A percentile compares a stretch with the other conserved stretches of the same genome.
Conservation (phyloP, 1,139 yeast genomes). For the Nakaseomyces glabratus region DNA sequence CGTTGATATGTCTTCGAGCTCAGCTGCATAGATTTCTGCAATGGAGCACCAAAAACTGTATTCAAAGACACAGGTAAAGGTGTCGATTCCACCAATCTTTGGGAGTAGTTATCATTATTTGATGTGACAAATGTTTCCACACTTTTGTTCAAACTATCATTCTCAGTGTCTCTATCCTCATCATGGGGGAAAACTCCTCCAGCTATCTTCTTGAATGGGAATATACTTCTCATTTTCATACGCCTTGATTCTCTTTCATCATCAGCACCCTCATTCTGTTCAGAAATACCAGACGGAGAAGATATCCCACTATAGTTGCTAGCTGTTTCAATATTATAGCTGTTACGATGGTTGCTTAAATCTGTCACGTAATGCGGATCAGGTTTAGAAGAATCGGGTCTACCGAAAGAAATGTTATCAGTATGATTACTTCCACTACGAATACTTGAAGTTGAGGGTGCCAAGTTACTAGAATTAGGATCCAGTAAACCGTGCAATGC, state of each 20-base stretch:
- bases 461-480: conserved; percentile 5
- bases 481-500: conserved; percentile 43
- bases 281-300: conserved; percentile 16
- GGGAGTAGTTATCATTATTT: conserved; percentile 15
- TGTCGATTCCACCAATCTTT: conserved; percentile 13
- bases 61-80: not conserved
- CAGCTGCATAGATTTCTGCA: conserved; percentile 43
- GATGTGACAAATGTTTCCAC: conserved; percentile 10
- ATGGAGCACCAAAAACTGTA: conserved; percentile 57
- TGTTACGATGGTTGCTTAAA: conserved; percentile 10
- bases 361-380: conserved; percentile 19
- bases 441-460: conserved; percentile 3
- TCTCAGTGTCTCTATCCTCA: not conserved
- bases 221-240: conserved; percentile 47
- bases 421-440: conserved; percentile 1
- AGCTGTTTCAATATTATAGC: conserved; percentile 7
- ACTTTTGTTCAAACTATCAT: conserved; percentile 2
- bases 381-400: conserved; percentile 9
- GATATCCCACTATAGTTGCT: conserved; percentile 12
- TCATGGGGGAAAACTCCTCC: conserved; percentile 4
- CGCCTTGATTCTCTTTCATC: conserved; percentile 37
- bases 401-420: conserved; percentile 4
- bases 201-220: conserved; percentile 43
- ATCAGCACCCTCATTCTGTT: conserved; percentile 19
- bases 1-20: conserved; percentile 43